phyloP scores from a whole-genome alignment of 371 early-diverging fungal species.

The Mucor irregularis region DNA sequence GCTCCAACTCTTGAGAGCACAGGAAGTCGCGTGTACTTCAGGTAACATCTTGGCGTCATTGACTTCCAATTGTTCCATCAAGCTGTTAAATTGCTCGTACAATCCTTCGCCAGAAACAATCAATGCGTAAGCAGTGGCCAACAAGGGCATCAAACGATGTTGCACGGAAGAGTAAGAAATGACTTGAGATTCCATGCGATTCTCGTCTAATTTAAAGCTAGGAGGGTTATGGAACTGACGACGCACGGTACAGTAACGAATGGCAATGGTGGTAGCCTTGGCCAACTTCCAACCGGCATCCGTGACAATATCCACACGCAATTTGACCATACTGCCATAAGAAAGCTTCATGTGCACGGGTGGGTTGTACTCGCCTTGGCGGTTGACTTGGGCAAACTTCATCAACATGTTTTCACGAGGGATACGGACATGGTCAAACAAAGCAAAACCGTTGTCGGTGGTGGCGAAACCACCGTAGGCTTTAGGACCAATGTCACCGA shows the following conservation, averaged over 20 bases:
- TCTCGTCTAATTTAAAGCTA: conserved; percentile 3
- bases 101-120: conserved; percentile 61
- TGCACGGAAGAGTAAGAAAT: conserved; percentile 77
- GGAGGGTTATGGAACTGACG: conserved; percentile 59
- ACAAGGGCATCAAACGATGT: conserved; percentile 69
- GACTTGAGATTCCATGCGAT: conserved; percentile 62
- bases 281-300: conserved; percentile 53
- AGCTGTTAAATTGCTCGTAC: conserved; percentile 48
- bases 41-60: conserved; percentile 57
- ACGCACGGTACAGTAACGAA: conserved; percentile 73
- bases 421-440: conserved; percentile 72
- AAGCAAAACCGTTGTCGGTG: conserved; percentile 81
- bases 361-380: conserved; percentile 61
- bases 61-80: conserved; percentile 50
- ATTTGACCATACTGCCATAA: conserved; percentile 78
- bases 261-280: conserved; percentile 69
- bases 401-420: conserved; percentile 82
- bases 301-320: conserved; percentile 68
- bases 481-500: conserved; percentile 92
- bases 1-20: conserved; percentile 76
- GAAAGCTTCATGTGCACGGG: conserved; percentile 62
- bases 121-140: conserved; percentile 70
- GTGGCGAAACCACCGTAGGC: conserved; percentile 66
- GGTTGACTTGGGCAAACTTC: conserved; percentile 72
- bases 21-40: conserved; percentile 79